phyloP scores from a whole-genome alignment of 2,329 filamentous ascomycete genomes.

The Neofusicoccum parvum region DNA sequence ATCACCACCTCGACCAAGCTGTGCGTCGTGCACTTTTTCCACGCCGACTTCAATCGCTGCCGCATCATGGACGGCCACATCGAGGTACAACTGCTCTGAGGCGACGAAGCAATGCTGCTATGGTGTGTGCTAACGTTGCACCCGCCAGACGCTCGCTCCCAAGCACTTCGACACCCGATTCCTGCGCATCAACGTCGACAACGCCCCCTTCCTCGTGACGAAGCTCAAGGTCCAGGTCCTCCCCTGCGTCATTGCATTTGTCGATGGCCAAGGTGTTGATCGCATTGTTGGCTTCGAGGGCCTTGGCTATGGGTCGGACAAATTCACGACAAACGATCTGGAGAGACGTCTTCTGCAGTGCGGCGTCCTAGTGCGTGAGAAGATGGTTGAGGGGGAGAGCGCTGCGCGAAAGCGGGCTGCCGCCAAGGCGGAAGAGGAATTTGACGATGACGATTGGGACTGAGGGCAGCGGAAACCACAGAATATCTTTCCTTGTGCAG shows the following conservation, averaged over 20 bases:
- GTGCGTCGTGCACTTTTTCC: conserved; percentile 66
- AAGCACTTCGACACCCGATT: conserved; percentile 63
- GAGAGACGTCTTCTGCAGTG: conserved; percentile 55
- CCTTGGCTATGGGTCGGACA: conserved; percentile 55
- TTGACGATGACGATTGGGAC: conserved; percentile 57
- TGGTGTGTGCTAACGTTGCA: conserved; percentile 10
- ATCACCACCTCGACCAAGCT: conserved; percentile 61
- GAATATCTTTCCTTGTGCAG: background rate
- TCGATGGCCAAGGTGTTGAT: conserved; percentile 58
- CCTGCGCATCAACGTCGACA: conserved; percentile 61
- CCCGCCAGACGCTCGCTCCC: conserved; percentile 50
- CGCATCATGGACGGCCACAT: conserved; percentile 64
- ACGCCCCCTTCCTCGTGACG: conserved; percentile 61
- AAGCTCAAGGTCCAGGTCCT: conserved; percentile 61
- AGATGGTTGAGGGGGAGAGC: conserved; percentile 50
- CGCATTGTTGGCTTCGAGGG: conserved; percentile 63
- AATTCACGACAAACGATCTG: conserved; percentile 57
- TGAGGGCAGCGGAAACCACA: conserved; percentile 29
- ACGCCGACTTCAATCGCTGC: conserved; percentile 65
- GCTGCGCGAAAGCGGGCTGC: conserved; percentile 34
- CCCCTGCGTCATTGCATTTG: conserved; percentile 61
- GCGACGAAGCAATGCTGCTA: background rate
- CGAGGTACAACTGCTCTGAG: conserved; percentile 33
- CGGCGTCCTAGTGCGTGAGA: conserved; percentile 55
- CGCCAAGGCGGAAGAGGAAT: conserved; percentile 39